phyloP scores from a whole-genome alignment of 164 flowering plant genomes.

The grape (Vitis vinifera) region DNA sequence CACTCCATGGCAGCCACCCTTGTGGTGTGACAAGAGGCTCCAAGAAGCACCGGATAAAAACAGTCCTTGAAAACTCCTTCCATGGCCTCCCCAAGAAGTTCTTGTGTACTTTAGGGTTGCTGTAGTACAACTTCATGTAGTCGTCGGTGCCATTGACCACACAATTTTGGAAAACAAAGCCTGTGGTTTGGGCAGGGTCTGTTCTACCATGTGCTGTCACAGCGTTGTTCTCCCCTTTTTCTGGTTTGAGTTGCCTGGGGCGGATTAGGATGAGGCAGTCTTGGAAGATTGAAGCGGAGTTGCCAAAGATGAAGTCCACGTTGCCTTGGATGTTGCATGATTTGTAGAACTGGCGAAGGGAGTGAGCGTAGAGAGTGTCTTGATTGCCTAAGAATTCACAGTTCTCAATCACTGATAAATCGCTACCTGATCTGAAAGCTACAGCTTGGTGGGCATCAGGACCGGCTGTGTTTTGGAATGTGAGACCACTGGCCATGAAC shows the following conservation, averaged over 20 bases:
- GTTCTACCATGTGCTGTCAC: constrained; percentile 80
- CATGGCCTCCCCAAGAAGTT: constrained; percentile 89
- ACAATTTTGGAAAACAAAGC: constrained; percentile 72
- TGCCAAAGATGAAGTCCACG: constrained; percentile 87
- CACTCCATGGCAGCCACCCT: constrained; percentile 88
- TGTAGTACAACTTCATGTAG: constrained; percentile 48
- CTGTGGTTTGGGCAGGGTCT: constrained; percentile 80
- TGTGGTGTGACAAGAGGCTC: constrained; percentile 43
- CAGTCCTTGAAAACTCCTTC: constrained; percentile 84
- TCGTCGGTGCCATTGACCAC: constrained; percentile 71
- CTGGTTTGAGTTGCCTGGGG: constrained; percentile 59
- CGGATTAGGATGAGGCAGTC: constrained; percentile 54
- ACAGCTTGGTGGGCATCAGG: constrained; percentile 78
- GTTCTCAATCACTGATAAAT: constrained; percentile 56
- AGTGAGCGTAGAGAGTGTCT: constrained; percentile 78
- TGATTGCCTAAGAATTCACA: constrained; percentile 82
- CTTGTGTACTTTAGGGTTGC: constrained; percentile 58
- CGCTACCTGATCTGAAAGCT: constrained; percentile 73
- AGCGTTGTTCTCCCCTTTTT: constrained; percentile 65
- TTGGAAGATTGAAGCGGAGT: constrained; percentile 68
- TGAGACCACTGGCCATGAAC: constrained; percentile 72
- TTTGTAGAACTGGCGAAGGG: constrained; percentile 73
- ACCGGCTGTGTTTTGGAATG: constrained; percentile 80
- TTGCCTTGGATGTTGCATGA: constrained; percentile 70
- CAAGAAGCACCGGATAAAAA: constrained; percentile 52